Evolutionary conservation across 2,329 filamentous ascomycete genomes (phyloP), one percentile per base, ranked within the genome.

Genomic region (Trichoderma aggressivum): DNA sequence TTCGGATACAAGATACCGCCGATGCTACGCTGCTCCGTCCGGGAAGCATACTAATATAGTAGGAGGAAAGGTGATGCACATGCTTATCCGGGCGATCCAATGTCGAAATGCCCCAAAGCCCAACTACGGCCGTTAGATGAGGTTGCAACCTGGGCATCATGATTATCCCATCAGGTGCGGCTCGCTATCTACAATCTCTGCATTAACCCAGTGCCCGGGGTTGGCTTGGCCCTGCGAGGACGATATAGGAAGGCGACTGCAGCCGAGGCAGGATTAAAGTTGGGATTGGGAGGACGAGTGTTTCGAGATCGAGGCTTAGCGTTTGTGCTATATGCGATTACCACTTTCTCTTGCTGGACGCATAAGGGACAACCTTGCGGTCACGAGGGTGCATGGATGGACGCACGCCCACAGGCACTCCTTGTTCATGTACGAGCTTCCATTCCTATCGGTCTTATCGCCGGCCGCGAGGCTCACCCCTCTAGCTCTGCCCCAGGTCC

Each of bases 271-370:
- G 36, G 21, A 26, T 36, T 58, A 60, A 58, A 61, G 65, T 60
- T 53, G 65, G 56, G 21, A 21, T 53, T 64, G 43, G 12, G 47
- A 55, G 30, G 43, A 24, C 24, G n/a, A 47, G n/a, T 28, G 64
- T 59, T 59, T 47, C 55, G 53, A 67, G 36, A 59, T 67, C 28
- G 53, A 59, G 64, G 55, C 36, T 47, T 67, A 67, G 64, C 64
- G 64, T 36, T 34, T 59, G 53, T 43, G 36, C 64, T 30, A 21
- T 30, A 60, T 68, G 56, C 55, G 16, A 30, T 28, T 70, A 70
- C 68, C 60, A 71, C 70, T 71, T 71, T 32, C 70, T 71, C 53
- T 71, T 71, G 70, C 60, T 60, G 70, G 70, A 61, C 26, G 69
- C 53, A 50, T 53, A 30, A 34, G 12, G 47, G 2, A 58, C 28